Percentiles rank a stretch among this genome's conserved stretches.
Evolutionary conservation across 2,329 filamentous ascomycete genomes (phyloP).

Genomic region (Penicillium sp.): DNA sequence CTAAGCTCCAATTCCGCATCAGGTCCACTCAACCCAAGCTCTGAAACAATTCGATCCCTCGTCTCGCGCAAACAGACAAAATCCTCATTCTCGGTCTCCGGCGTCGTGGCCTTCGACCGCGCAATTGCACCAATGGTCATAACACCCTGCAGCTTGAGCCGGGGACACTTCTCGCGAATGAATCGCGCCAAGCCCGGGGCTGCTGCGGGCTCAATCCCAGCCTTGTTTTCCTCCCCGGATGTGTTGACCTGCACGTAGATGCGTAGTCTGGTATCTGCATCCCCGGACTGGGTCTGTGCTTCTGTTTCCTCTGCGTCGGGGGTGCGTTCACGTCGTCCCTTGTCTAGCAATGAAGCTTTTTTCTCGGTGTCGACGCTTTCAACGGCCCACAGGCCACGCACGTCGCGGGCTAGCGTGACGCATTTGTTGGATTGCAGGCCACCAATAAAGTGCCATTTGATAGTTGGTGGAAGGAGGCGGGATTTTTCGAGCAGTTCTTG

Average conservation of each 20-base stretch:
- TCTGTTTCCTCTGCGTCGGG: slow-evolving; percentile 35
- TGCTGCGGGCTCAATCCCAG: slow-evolving; percentile 66
- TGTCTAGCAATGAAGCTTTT: slow-evolving; percentile 78
- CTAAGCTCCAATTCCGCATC: slow-evolving; percentile 71
- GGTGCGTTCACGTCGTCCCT: slow-evolving; percentile 59
- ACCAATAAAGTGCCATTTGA: slow-evolving; percentile 96
- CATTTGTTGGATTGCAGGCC: slow-evolving; percentile 92
- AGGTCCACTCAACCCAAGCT: slow-evolving; percentile 50
- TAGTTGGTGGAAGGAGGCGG: slow-evolving; percentile 63
- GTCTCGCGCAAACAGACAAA: slow-evolving; percentile 66
- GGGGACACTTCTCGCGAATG: slow-evolving; percentile 66
- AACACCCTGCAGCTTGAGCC: slow-evolving; percentile 70
- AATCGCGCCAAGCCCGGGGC: slow-evolving; percentile 63
- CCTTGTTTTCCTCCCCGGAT: slow-evolving; percentile 79
- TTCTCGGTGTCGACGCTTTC: slow-evolving; percentile 84
- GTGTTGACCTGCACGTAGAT: slow-evolving; percentile 96
- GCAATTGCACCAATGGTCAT: slow-evolving; percentile 99
- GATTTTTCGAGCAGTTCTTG: slow-evolving; percentile 88
- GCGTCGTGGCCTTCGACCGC: slow-evolving; percentile 66
- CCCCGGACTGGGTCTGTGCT: neutral
- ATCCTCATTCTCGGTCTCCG: slow-evolving; percentile 85
- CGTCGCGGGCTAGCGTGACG: slow-evolving; percentile 72
- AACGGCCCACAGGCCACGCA: slow-evolving; percentile 86
- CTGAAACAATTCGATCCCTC: slow-evolving; percentile 63
- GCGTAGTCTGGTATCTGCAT: slow-evolving; percentile 47